phyloP scores from a whole-genome alignment of 2,329 filamentous ascomycete genomes.

The Cercospora beticola region DNA sequence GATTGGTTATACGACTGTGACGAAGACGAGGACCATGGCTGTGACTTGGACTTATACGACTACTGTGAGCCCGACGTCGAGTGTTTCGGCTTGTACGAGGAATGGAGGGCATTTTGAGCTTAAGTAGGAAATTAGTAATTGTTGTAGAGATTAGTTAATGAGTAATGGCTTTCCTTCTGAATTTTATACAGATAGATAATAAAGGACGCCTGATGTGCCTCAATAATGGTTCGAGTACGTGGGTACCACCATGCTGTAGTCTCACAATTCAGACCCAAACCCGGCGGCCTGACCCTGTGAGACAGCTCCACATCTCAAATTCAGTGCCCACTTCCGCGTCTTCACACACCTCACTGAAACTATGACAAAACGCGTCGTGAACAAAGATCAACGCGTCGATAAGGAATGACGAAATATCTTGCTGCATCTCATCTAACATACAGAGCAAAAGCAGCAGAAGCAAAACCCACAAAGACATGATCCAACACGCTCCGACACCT shows the following conservation, averaged over 20 bases:
- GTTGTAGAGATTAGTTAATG: neutral
- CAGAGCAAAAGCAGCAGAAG: neutral
- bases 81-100: conserved; percentile 12
- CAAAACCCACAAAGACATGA: neutral
- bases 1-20: conserved; percentile 14
- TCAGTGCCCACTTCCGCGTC: neutral
- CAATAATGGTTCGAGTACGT: neutral
- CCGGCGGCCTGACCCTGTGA: neutral
- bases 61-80: conserved; percentile 12
- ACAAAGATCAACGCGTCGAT: neutral
- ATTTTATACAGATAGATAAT: neutral
- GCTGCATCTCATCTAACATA: neutral
- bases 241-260: too few relatives aligned
- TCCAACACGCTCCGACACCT: neutral
- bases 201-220: neutral
- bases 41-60: conserved; percentile 22
- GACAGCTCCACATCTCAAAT: neutral
- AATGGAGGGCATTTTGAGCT: conserved; percentile 20
- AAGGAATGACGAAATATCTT: neutral
- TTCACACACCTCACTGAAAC: neutral
- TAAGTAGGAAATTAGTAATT: neutral
- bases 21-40: conserved; percentile 14
- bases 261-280: neutral
- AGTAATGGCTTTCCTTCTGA: neutral
- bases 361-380: neutral